Evolutionary conservation across 192 early-diverging fungal species (phyloP), one percentile per base, ranked within the genome.

Genomic region (Rhizophlyctis rosea): DNA sequence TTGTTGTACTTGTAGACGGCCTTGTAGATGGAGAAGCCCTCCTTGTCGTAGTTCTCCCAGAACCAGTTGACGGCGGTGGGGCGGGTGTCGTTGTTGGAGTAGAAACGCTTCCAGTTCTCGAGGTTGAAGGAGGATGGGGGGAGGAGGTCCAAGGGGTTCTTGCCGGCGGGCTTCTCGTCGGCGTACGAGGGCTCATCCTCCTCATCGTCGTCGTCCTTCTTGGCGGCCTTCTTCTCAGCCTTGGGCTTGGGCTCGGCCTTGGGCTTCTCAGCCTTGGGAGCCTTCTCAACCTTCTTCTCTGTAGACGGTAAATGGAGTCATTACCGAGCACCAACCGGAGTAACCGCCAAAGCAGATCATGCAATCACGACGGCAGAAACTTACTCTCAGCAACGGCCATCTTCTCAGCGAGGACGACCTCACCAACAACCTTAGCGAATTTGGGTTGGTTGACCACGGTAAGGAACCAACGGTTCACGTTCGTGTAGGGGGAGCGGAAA

Each of bases 91-190:
- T 94, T 92, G 89, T 97, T 97, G 55, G 93, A 95, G 87, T 97
- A 97, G 78, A 91, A 87, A 59, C 93, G 88, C 84, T 97, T 97
- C 93, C 94, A 97, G 64, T 89, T 88, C 61, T 97, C 93, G 50
- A 97, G 70, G 66, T 81, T 75, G 78, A 97, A 88, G 62, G 78
- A 68, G 65, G 90, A 86, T 52, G 86, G 84, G 62, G 92, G 93
- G 65, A 94, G 82, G 66, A 87, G 77, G 70, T 95, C 92, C 61
- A 94, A 78, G 71, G 86, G 85, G 83, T 86, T 90, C 89, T 96
- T 94, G 72, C 84, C 85, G 86, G 94, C 93, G 72, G 93, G 91
- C 60, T 75, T 84, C 59, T 88, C 87, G 67, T 87, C 81, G 48
- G 75, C 67, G 34, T 72, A 72, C 59, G 81, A 80, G 61, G 85